These are phyloP conservation scores for Fistulifera pelliculosa DNA, from an alignment of 108 stramenopile genomes.

Conservation along the genomic window DNA sequence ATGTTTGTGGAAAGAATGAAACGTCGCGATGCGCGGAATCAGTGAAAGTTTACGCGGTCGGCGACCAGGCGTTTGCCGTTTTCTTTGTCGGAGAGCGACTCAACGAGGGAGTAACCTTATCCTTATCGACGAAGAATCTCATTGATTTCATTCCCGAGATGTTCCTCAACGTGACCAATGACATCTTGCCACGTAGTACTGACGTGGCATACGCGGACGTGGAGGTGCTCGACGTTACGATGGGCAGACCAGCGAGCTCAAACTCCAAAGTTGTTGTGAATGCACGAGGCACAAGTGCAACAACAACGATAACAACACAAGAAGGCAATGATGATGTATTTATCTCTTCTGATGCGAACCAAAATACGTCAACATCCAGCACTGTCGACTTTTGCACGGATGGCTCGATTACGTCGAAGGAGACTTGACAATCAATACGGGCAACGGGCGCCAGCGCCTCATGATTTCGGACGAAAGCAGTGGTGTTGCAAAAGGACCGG, in stretches of 20 bases:
- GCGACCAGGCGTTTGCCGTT: slow-evolving; percentile 11
- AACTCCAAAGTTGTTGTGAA: slow-evolving; percentile 14
- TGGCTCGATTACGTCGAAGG: slow-evolving; percentile 22
- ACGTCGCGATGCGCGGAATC: slow-evolving; percentile 13
- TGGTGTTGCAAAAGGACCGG: slow-evolving; percentile 11
- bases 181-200: slow-evolving; percentile 7
- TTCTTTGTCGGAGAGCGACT: slow-evolving; percentile 25
- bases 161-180: slow-evolving; percentile 24
- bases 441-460: slow-evolving; percentile 21
- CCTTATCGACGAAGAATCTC: neutral
- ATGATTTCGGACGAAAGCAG: slow-evolving; percentile 25
- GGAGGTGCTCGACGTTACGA: slow-evolving; percentile 11
- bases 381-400: slow-evolving; percentile 20
- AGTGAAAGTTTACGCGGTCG: slow-evolving; percentile 17
- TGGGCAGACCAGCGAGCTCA: slow-evolving; percentile 10
- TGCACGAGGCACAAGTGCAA: slow-evolving; percentile 26
- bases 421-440: slow-evolving; percentile 16
- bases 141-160: slow-evolving; percentile 10
- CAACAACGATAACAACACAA: slow-evolving; percentile 18
- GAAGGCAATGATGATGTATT: slow-evolving; percentile 24
- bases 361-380: slow-evolving; percentile 12
- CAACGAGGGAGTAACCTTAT: slow-evolving; percentile 15
- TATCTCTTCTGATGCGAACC: slow-evolving; percentile 28
- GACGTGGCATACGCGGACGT: slow-evolving; percentile 19
- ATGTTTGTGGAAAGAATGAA: neutral